phyloP scores from a whole-genome alignment of 495 filamentous ascomycete species.

The Aspergillus panamensis region DNA sequence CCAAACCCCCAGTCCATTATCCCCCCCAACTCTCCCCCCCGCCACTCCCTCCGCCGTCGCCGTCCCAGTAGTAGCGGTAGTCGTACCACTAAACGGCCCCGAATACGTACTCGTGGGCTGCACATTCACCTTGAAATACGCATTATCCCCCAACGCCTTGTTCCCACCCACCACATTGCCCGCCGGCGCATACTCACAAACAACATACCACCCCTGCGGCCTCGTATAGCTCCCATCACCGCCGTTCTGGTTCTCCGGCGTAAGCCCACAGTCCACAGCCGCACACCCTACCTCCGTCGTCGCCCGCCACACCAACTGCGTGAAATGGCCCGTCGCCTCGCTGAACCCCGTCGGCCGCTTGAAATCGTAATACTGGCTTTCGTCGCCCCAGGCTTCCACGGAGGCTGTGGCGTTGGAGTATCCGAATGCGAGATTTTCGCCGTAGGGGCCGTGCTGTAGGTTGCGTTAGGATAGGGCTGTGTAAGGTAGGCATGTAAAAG shows the following conservation, averaged over 20 bases:
- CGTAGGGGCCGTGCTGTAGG: constrained; percentile 57
- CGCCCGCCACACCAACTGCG: constrained; percentile 75
- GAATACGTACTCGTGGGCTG: constrained; percentile 24
- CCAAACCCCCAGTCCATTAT: background rate
- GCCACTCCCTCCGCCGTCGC: background rate
- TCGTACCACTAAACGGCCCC: constrained; percentile 10
- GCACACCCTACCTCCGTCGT: constrained; percentile 71
- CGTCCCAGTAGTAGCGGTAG: constrained; percentile 3
- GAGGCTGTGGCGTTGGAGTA: constrained; percentile 57
- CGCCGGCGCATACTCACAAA: constrained; percentile 73
- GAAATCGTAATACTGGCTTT: constrained; percentile 59
- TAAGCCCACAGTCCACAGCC: constrained; percentile 52
- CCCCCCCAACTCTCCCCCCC: background rate
- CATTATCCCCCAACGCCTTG: constrained; percentile 40
- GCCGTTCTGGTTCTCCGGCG: constrained; percentile 17
- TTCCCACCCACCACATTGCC: constrained; percentile 65
- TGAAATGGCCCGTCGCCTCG: constrained; percentile 76
- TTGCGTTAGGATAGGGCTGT: background rate
- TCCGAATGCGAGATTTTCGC: constrained; percentile 75
- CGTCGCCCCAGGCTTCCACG: constrained; percentile 66
- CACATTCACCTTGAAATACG: constrained; percentile 42
- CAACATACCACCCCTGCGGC: constrained; percentile 66
- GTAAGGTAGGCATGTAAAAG: background rate
- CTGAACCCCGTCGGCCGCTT: constrained; percentile 49
- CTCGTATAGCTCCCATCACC: constrained; percentile 10